phyloP scores from a whole-genome alignment of 257 asterid genomes.

The Leptodermis oblonga region DNA sequence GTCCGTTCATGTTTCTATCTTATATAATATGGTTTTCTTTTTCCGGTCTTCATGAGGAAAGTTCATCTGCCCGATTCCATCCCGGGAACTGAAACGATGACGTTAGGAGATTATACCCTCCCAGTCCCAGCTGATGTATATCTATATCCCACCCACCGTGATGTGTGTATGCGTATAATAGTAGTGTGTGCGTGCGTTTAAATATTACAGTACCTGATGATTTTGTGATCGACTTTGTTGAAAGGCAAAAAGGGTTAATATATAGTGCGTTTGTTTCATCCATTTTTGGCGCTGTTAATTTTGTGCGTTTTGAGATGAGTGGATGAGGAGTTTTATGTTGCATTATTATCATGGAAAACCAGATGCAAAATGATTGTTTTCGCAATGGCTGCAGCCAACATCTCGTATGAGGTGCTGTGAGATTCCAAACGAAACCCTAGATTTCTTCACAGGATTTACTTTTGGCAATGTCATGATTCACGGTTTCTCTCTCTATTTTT shows the following conservation, averaged over 20 bases:
- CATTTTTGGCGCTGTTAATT: not conserved
- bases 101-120: slow-evolving; percentile 25
- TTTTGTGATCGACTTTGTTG: not conserved
- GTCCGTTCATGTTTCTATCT: slow-evolving; percentile 23
- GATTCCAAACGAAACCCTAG: not conserved
- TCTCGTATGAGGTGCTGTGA: not conserved
- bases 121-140: too few species aligned
- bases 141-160: too few species aligned
- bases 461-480: too few species aligned
- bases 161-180: not conserved
- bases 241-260: not conserved
- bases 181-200: slow-evolving; percentile 13
- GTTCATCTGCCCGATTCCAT: slow-evolving; percentile 41
- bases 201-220: not conserved
- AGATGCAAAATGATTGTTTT: not conserved
- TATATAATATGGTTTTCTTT: slow-evolving; percentile 20
- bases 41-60: slow-evolving; percentile 33
- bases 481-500: too few species aligned
- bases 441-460: not conserved
- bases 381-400: not conserved
- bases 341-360: not conserved
- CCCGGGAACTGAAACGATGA: slow-evolving; percentile 41
- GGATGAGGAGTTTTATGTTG: not conserved
- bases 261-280: not conserved
- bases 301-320: not conserved